A percentile compares a stretch with the other conserved stretches of the same genome.
Conservation (phyloP, 202 grass and related monocot genomes). For the Digitaria exilis region DNA sequence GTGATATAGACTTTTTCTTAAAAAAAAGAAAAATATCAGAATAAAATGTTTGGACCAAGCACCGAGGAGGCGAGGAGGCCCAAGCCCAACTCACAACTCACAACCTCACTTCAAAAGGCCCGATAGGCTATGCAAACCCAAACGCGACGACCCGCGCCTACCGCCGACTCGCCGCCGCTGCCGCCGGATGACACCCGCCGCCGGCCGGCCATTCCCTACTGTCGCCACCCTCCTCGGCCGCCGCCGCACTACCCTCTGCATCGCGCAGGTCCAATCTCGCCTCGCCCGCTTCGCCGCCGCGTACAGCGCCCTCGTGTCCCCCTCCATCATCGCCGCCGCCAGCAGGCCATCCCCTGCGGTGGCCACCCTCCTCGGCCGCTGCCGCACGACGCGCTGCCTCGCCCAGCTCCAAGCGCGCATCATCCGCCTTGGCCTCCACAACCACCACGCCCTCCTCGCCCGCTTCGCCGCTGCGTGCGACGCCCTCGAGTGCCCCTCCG, state of each 20-base stretch:
- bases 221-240: conserved; percentile 47
- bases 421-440: conserved; percentile 61
- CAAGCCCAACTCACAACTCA: not conserved
- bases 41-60: too few species aligned
- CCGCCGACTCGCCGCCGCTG: not conserved
- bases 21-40: too few species aligned
- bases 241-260: conserved; percentile 34
- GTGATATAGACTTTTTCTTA: too few species aligned
- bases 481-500: conserved; percentile 44
- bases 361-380: conserved; percentile 55
- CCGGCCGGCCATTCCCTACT: conserved; percentile 33
- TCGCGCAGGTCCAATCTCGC: conserved; percentile 56
- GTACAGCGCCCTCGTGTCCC: not conserved
- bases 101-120: not conserved
- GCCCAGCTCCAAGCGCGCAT: conserved; percentile 76
- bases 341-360: conserved; percentile 41
- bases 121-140: not conserved
- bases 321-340: conserved; percentile 4
- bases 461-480: conserved; percentile 71
- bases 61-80: not conserved
- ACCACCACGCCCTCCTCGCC: conserved; percentile 59
- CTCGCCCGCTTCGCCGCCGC: conserved; percentile 45
- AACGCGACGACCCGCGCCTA: conserved; percentile 16
- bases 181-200: conserved; percentile 43
- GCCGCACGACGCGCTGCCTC: conserved; percentile 54